Evolutionary conservation across 1,284 basidiomycete species (phyloP), one percentile per base, ranked within the genome.

Genomic region (Cutaneotrichosporon spelunceum): DNA sequence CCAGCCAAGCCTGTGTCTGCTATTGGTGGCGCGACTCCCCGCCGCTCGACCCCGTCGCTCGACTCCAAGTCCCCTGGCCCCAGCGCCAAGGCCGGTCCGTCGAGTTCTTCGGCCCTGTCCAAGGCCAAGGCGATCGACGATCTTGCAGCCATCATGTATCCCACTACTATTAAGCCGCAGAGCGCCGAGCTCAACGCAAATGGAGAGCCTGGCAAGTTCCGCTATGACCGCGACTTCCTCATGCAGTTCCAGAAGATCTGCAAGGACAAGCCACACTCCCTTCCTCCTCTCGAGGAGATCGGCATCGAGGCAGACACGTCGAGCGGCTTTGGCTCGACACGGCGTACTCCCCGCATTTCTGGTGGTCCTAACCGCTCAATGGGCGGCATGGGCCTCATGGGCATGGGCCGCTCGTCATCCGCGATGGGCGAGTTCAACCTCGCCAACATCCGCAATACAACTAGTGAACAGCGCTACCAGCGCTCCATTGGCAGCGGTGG

Each of bases 151-250:
- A 84, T 98, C 53, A 80, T 84, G 24, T 99, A 99, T 74, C 94
- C 94, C 4, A 86, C 87, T 61, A 86, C 89, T 50, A 85, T 94
- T 76, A 84, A 84, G 76, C 91, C 93, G 65, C 95, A 94, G 4
- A 86, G 85, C 68, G 80, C 88, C 9, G 90, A 92, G 71, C 87
- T 98, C 70, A 98, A 97, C 79, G 82, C 85, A 62, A 86, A 88
- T 63, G 88, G 88, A 19, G 74, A 79, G 63, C 88, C 89, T 72
- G 93, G 94, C 71, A 95, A 93, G 80, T 97, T 93, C 84, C 88
- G 94, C 71, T 99, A 99, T 79, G 93, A 98, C 79, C 92, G 95
- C 54, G 92, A 95, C 49, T 99, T 99, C 86, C 84, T 99, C 33
- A 81, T 99, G 66, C 96, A 99, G 76, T 99, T 99, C 82, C 96